A percentile compares a stretch with the other conserved stretches of the same genome.
Conservation (phyloP, 495 filamentous ascomycete species). For the Aspergillus avenaceus region DNA sequence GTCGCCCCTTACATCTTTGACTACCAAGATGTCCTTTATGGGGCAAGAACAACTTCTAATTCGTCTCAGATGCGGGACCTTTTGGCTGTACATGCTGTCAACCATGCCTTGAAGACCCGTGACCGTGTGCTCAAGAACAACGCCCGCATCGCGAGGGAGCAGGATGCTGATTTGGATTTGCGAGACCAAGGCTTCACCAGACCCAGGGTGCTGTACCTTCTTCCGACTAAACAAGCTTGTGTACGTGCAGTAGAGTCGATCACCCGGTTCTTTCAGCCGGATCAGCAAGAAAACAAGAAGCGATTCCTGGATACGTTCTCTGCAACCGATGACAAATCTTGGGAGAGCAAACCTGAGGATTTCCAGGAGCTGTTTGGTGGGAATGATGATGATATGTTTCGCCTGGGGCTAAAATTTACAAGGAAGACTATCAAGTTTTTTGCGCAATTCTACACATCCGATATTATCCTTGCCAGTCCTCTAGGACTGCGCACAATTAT, state of each 20-base stretch:
- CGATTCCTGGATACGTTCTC: slow-evolving; percentile 80
- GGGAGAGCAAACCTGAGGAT: slow-evolving; percentile 74
- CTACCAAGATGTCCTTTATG: slow-evolving; percentile 79
- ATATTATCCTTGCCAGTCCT: slow-evolving; percentile 88
- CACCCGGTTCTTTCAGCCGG: slow-evolving; percentile 65
- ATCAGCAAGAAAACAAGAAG: slow-evolving; percentile 93
- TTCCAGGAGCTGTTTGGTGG: slow-evolving; percentile 88
- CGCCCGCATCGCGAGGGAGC: slow-evolving; percentile 60
- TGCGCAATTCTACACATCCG: slow-evolving; percentile 90
- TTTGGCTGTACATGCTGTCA: slow-evolving; percentile 77
- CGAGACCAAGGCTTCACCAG: slow-evolving; percentile 95
- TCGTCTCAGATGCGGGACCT: slow-evolving; percentile 63
- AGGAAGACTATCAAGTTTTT: slow-evolving; percentile 94
- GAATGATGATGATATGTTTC: slow-evolving; percentile 96
- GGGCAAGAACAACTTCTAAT: slow-evolving; percentile 61
- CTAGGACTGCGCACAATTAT: slow-evolving; percentile 87
- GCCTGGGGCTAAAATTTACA: slow-evolving; percentile 89
- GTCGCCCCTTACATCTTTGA: slow-evolving; percentile 52
- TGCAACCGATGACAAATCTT: slow-evolving; percentile 56
- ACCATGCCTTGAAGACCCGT: slow-evolving; percentile 90
- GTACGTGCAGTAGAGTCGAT: slow-evolving; percentile 73
- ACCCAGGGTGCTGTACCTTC: slow-evolving; percentile 83
- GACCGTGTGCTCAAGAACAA: slow-evolving; percentile 92
- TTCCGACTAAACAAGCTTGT: slow-evolving; percentile 83
- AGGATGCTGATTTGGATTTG: slow-evolving; percentile 65